Evolutionary conservation across 2,329 filamentous ascomycete species (phyloP).

Genomic region (Xenoacremonium recifei): DNA sequence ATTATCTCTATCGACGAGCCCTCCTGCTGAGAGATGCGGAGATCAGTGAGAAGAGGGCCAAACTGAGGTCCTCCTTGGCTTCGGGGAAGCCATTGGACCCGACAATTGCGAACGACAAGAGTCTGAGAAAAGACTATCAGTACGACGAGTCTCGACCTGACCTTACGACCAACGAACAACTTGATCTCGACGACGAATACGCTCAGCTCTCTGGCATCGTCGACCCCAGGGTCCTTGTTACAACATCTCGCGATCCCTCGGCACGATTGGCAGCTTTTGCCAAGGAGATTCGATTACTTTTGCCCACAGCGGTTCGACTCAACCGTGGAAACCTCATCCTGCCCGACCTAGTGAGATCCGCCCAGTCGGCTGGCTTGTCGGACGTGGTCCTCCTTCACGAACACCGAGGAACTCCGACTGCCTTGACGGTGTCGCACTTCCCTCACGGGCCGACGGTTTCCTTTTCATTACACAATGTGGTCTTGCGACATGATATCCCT

Average conservation of each 20-base stretch:
- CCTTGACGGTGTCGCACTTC: slow-evolving; percentile 81
- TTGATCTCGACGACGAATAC: slow-evolving; percentile 87
- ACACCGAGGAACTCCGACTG: slow-evolving; percentile 88
- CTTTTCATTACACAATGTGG: slow-evolving; percentile 89
- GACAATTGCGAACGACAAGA: slow-evolving; percentile 80
- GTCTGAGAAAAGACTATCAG: slow-evolving; percentile 81
- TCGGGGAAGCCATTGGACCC: slow-evolving; percentile 84
- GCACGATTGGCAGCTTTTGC: slow-evolving; percentile 84
- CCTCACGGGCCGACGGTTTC: slow-evolving; percentile 79
- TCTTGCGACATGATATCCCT: slow-evolving; percentile 89
- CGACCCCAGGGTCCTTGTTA: slow-evolving; percentile 85
- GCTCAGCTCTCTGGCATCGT: slow-evolving; percentile 85
- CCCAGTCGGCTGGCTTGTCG: slow-evolving; percentile 74
- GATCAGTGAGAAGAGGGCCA: slow-evolving; percentile 85
- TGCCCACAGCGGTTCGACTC: slow-evolving; percentile 82
- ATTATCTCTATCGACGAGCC: slow-evolving; percentile 82
- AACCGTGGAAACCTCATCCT: slow-evolving; percentile 91
- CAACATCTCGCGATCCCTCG: slow-evolving; percentile 85
- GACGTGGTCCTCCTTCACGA: slow-evolving; percentile 90
- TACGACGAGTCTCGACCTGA: slow-evolving; percentile 84
- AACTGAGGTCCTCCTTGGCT: slow-evolving; percentile 81
- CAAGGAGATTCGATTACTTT: slow-evolving; percentile 82
- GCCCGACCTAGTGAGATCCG: slow-evolving; percentile 79
- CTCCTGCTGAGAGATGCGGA: slow-evolving; percentile 87
- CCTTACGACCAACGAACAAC: slow-evolving; percentile 62